Percentiles rank a stretch among this genome's conserved stretches.
Conservation (phyloP, 2,329 filamentous ascomycete species). For the Aspergillus ustus region DNA sequence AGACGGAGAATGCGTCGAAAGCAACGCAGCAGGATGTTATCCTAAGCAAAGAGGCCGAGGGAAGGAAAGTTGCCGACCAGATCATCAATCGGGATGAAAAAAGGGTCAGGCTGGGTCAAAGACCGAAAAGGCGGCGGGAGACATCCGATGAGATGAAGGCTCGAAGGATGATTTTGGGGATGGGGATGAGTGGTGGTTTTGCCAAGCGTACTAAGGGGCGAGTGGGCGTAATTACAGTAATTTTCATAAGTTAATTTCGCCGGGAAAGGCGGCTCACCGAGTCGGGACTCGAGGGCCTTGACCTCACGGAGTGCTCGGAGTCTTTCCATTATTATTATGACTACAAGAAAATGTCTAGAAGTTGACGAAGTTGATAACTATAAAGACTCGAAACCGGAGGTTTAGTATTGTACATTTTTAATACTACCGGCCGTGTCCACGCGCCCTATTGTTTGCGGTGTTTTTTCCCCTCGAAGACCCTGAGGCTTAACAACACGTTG, state of each 20-base stretch:
- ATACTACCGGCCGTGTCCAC: too few species aligned
- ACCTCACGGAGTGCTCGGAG: neutral
- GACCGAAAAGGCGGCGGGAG: constrained; percentile 25
- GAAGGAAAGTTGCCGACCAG: constrained; percentile 27
- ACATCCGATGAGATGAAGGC: constrained; percentile 29
- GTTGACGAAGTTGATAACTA: too few species aligned
- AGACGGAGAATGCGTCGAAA: constrained; percentile 33
- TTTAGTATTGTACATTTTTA: neutral
- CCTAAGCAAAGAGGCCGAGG: constrained; percentile 33
- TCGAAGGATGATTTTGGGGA: constrained; percentile 31
- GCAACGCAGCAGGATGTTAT: constrained; percentile 31
- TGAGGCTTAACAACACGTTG: constrained; percentile 20
- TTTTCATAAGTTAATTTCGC: constrained; percentile 27
- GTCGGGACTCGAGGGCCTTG: neutral
- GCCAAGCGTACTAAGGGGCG: constrained; percentile 40
- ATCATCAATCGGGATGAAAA: constrained; percentile 35
- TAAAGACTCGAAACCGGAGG: too few species aligned
- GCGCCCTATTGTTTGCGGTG: too few species aligned
- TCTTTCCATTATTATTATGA: neutral
- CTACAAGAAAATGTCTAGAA: too few species aligned
- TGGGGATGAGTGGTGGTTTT: constrained; percentile 34
- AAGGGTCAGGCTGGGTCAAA: constrained; percentile 29
- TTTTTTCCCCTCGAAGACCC: constrained; percentile 3
- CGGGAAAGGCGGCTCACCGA: constrained; percentile 20
- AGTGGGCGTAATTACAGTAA: constrained; percentile 36